Base-by-base conservation (phyloP, 768 basidiomycete species). In the Mycena vitilis region DNA sequence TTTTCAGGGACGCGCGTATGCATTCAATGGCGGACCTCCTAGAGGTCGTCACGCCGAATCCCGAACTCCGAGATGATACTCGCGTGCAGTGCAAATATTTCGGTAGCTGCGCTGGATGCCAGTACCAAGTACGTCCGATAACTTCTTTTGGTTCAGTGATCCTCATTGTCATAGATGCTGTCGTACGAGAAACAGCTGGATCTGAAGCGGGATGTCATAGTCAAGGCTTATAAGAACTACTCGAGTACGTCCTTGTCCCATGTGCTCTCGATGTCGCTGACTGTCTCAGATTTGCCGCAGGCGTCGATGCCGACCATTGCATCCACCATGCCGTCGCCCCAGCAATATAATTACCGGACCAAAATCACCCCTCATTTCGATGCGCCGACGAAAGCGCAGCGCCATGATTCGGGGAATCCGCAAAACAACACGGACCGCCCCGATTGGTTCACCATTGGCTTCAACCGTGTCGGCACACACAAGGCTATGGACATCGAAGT, bases 301-400 rank as follows among this genome's bases (percentile, higher is more conserved):
- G 75, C 84, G 0, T 77, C 82, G 0, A 80, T 97, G 2, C 96
- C 97, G 10, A 60, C 78, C 0, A 89, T 95, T 22, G 84, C 86
- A 45, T 79, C 89, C 0, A 98, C 96, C 0, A 89, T 95, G 9
- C 87, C 89, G n/a, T 95, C 94, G 0, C 98, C 97, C 0, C 83
- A 94, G 56, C 89, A 96, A 61, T 98, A 97, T 77, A 88, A 86
- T 59, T 99, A 99, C 77, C 89, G 97, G 38, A 99, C 98, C 2
- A 99, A 99, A 81, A 90, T 99, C 60, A 98, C 98, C 0, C 98
- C 98, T 0, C 98, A 99, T 77, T 99, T 99, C 69, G 94, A 96
- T 25, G 86, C 90, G 0, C 90, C 95, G 88, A 1, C 88, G 84
- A 69, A 75, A 52, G 55, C 30, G 5, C 63, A 74, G 71, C 62